Base-by-base conservation (phyloP, 1,284 basidiomycete species). In the Ustilago hordei region DNA sequence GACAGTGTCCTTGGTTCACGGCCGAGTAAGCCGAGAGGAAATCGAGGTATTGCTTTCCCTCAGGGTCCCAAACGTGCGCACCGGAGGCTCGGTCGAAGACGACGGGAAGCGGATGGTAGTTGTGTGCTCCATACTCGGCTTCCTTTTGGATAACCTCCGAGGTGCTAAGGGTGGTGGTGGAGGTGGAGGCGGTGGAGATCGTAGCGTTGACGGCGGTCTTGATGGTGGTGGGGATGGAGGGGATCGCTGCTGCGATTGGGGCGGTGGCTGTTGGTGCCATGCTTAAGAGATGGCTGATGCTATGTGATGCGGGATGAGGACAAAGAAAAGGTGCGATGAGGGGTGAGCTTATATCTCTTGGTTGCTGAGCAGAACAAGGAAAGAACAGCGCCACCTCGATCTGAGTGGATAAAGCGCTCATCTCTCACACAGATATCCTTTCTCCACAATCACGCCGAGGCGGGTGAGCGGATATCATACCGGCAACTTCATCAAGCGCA, bases 1-100 rank as follows among this genome's bases (percentile, higher is more conserved):
- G 95, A 88, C 96, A 98, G 88, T 99, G 97, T 35, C 95, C 95
- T 90, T 93, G 85, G 74, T 87, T 85, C 23, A 90, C 94, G 88
- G 87, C 95, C 91, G 93, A 95, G 88, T 99, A 99, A 23, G 97
- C 96, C 55, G 94, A 94, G 41, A 99, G 90, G 79, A 94, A 98
- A 74, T 88, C 98, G 85, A 88, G 82, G 83, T 88, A 88, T 76
- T 86, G 64, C 15, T 69, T 68, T 47, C 94, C 95, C 89, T 98
- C 95, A 13, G 94, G 94, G 86, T 98, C 95, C 94, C 95, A 97
- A 83, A 97, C 95, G 86, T 93, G 94, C 23, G 94, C 94, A 59
- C 96, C 96, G 77, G 91, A 90, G 28, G 92, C 96, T 61, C 91
- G 90, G 82, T 97, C 94, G 82, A 99, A 96, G 64, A 98, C 95